A percentile compares a stretch with the other conserved stretches of the same genome.
These are phyloP conservation scores for Beta vulgaris DNA, from an alignment of 148 eudicot species.

Conservation along the genomic window DNA sequence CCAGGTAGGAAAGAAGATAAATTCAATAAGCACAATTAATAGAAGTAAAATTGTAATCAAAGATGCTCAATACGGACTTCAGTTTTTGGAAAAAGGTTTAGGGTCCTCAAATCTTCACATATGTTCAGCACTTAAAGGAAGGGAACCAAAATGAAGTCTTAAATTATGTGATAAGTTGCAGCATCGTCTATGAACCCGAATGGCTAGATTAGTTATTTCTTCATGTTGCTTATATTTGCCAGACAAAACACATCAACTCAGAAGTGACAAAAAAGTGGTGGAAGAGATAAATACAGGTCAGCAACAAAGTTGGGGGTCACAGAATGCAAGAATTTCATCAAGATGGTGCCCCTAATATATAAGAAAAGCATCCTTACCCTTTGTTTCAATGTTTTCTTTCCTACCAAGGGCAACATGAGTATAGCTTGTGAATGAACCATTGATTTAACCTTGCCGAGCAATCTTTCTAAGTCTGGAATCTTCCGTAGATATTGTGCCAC, in stretches of 20 bases:
- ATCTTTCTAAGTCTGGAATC: slow-evolving; percentile 89
- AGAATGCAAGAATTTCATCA: not conserved
- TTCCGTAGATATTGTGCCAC: slow-evolving; percentile 71
- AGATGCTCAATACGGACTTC: not conserved
- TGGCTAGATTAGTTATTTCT: not conserved
- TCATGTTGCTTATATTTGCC: not conserved
- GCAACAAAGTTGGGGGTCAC: not conserved
- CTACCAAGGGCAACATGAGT: slow-evolving; percentile 67
- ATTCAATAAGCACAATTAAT: not conserved
- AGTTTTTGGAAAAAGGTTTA: slow-evolving; percentile 3
- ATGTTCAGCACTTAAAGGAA: not conserved
- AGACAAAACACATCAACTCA: not conserved
- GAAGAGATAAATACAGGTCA: not conserved
- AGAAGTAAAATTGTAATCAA: too few relatives aligned
- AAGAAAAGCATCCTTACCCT: slow-evolving; percentile 52
- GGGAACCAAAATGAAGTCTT: not conserved
- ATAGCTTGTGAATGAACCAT: slow-evolving; percentile 67
- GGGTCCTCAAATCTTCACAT: not conserved
- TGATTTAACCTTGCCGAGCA: slow-evolving; percentile 81
- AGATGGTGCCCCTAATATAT: not conserved
- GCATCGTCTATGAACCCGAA: not conserved
- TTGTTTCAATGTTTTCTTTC: slow-evolving; percentile 80
- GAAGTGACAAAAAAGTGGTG: not conserved
- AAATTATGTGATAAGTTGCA: not conserved
- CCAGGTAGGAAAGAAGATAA: not conserved